A percentile compares a stretch with the other conserved stretches of the same genome.
Evolutionary conservation across 192 early-diverging fungal genomes (phyloP).

Genomic region (Gigaspora rosea): DNA sequence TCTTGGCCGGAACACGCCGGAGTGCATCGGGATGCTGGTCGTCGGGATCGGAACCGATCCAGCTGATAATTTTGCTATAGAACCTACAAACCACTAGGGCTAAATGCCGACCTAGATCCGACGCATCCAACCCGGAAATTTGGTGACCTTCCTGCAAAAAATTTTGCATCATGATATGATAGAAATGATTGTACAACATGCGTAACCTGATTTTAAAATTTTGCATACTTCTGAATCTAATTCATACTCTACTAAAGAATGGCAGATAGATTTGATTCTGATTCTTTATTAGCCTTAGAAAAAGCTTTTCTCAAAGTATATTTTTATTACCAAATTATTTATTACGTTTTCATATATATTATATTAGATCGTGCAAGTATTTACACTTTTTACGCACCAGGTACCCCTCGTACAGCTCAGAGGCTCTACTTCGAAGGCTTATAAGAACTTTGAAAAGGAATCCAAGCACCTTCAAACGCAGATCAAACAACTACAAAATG

Average conservation of each 20-base stretch:
- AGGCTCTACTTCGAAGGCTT: constrained; percentile 60
- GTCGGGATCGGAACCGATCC: no score
- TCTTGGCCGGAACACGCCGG: no score
- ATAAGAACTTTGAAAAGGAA: constrained; percentile 87
- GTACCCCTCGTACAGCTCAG: constrained; percentile 88
- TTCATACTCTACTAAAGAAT: neutral
- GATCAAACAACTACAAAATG: constrained; percentile 49
- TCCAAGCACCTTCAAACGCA: constrained; percentile 42
- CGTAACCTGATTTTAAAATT: no score
- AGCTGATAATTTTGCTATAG: no score
- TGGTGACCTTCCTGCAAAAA: no score
- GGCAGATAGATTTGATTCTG: constrained; percentile 74
- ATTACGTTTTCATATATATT: constrained; percentile 11
- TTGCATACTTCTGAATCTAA: no score
- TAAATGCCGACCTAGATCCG: no score
- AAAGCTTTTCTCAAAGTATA: constrained; percentile 91
- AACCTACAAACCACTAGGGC: no score
- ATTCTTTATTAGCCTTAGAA: constrained; percentile 88
- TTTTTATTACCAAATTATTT: neutral
- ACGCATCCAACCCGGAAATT: no score
- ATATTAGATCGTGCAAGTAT: neutral
- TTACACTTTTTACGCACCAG: constrained; percentile 39
- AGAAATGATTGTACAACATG: no score
- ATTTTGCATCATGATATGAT: no score
- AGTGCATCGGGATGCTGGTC: no score